Conservation (phyloP, 1,284 basidiomycete species). For the Apiotrichum domesticum region DNA sequence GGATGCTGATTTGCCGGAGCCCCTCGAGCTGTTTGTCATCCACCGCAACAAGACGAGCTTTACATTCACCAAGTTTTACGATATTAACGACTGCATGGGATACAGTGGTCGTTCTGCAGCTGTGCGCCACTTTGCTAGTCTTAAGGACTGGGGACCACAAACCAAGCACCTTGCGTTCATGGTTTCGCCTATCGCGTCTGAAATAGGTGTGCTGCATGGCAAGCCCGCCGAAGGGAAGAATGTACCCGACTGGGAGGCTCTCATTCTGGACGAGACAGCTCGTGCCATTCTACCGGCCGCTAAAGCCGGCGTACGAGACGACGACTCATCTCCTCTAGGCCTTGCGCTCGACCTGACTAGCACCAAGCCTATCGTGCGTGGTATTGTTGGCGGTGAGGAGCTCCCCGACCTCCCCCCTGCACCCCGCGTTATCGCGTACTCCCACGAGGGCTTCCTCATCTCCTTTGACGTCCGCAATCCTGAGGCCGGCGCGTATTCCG, state of each 20-base stretch:
- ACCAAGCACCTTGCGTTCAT: slow-evolving; percentile 46
- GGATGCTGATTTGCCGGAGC: slow-evolving; percentile 39
- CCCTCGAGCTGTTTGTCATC: slow-evolving; percentile 40
- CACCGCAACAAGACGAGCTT: slow-evolving; percentile 35
- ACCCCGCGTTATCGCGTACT: slow-evolving; percentile 50
- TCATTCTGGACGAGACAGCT: slow-evolving; percentile 51
- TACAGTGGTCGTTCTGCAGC: slow-evolving; percentile 32
- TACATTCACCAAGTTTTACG: slow-evolving; percentile 43
- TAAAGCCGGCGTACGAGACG: slow-evolving; percentile 42
- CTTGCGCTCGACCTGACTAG: slow-evolving; percentile 52
- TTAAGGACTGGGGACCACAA: slow-evolving; percentile 43
- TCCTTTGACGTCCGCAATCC: slow-evolving; percentile 50
- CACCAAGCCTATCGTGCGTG: slow-evolving; percentile 42
- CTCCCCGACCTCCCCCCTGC: slow-evolving; percentile 47
- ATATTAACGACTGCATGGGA: slow-evolving; percentile 46
- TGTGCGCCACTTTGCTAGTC: slow-evolving; percentile 43
- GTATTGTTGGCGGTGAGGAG: slow-evolving; percentile 48
- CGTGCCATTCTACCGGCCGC: slow-evolving; percentile 49
- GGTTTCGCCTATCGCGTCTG: slow-evolving; percentile 48
- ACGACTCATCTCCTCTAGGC: slow-evolving; percentile 50
- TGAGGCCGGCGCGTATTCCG: slow-evolving; percentile 43
- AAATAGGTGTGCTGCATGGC: slow-evolving; percentile 40
- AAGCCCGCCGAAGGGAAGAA: slow-evolving; percentile 21
- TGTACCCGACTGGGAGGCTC: slow-evolving; percentile 45
- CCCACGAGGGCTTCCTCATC: slow-evolving; percentile 51